Percentiles rank a stretch among this genome's conserved stretches.
phyloP scores from a whole-genome alignment of 2,329 filamentous ascomycete species.

The Aspergillus sp. region DNA sequence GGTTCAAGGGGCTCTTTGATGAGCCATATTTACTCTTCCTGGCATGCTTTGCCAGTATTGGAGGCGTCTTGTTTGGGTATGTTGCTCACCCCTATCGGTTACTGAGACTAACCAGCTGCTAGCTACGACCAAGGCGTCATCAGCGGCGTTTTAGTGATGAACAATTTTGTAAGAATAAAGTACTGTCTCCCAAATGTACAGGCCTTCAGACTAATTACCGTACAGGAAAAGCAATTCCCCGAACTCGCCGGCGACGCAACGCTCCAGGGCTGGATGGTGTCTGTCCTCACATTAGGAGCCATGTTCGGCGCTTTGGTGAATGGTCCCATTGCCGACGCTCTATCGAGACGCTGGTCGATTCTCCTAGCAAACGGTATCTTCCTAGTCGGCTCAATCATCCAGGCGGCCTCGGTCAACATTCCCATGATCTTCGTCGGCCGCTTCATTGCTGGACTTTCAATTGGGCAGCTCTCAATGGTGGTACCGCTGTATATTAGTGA shows the following conservation, averaged over 20 bases:
- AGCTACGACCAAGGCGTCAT: neutral
- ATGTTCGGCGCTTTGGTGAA: neutral
- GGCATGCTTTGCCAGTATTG: neutral
- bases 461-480: constrained; percentile 40
- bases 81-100: no score
- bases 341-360: neutral
- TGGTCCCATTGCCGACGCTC: neutral
- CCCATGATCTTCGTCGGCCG: constrained; percentile 34
- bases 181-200: neutral
- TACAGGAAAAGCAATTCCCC: neutral
- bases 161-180: neutral
- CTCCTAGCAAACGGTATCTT: constrained; percentile 26
- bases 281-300: neutral
- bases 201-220: neutral
- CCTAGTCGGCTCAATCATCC: constrained; percentile 45
- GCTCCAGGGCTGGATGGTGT: neutral
- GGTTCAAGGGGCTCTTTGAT: neutral
- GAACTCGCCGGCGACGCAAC: neutral
- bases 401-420: constrained; percentile 27
- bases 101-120: no score
- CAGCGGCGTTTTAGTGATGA: neutral
- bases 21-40: neutral
- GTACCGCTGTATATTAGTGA: constrained; percentile 53
- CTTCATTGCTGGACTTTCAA: constrained; percentile 39
- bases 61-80: neutral